A percentile compares a stretch with the other conserved stretches of the same genome.
phyloP scores from a whole-genome alignment of 345 rosid species.

The Brassica incana region DNA sequence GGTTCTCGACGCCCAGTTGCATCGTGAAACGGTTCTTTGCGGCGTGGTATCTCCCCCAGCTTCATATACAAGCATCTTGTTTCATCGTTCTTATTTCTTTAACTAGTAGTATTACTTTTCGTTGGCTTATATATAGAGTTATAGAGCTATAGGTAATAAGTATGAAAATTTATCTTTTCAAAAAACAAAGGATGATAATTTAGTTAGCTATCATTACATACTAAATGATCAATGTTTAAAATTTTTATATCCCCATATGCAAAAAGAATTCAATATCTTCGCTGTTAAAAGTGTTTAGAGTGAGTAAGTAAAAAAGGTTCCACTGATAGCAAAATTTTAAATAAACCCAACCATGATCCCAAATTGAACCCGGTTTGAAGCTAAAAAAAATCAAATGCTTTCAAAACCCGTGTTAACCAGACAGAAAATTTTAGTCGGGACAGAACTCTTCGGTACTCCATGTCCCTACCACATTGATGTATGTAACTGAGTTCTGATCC shows the following conservation, averaged over 20 bases:
- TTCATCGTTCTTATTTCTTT: not conserved
- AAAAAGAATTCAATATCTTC: too few species aligned
- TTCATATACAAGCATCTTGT: not conserved
- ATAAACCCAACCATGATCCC: not conserved
- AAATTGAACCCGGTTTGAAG: not conserved
- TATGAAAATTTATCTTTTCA: not conserved
- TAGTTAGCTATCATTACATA: not conserved
- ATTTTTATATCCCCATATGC: not conserved
- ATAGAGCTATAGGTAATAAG: not conserved
- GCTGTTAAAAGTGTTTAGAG: not conserved
- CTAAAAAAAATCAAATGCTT: not conserved
- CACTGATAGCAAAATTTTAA: too few species aligned
- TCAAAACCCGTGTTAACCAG: not conserved
- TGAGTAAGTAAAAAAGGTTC: not conserved
- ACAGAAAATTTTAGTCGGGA: not conserved
- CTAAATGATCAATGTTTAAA: not conserved
- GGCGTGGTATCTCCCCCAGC: not conserved
- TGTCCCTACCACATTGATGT: not conserved
- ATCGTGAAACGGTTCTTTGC: slow-evolving; percentile 9
- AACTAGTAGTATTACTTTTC: not conserved
- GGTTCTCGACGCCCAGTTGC: slow-evolving; percentile 22
- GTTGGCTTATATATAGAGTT: not conserved
- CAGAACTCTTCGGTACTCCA: not conserved
- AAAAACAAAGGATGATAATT: not conserved
- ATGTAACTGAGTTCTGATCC: not conserved